Evolutionary conservation across 768 basidiomycete genomes (phyloP), one percentile per base, ranked within the genome.

Genomic region (Amanita jacksonii): DNA sequence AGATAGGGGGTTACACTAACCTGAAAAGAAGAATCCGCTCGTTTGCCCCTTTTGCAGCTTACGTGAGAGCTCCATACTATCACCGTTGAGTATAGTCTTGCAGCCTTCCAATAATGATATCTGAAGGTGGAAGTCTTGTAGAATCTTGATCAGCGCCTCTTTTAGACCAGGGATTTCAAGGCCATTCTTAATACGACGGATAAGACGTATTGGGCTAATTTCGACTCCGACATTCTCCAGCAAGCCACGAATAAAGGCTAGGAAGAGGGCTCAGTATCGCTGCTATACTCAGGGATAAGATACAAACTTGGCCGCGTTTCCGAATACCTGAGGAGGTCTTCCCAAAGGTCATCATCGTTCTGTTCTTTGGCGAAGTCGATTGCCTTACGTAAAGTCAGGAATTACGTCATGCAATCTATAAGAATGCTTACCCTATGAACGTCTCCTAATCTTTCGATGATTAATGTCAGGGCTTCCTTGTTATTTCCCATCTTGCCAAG

Each of bases 331-430:
- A 99, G 65, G 7, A 99, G 72, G 57, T 98, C 94, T 54, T 98
- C 94, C 96, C 94, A 99, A 0, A 99, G 76, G 58, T 98, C 96
- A 49, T 92, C 84, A 50, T 98, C 96, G 41, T 81, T 84, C 60
- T 97, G 94, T 59, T 97, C 92, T 55, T 93, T 94, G 2, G 93
- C 94, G 50, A 99, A 99, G 47, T 97, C 94, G 54, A 99, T 98
- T 3, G 94, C 91, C 89, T 91, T 5, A 2, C 12, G 27, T 12
- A 20, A 2, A 13, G 18, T 15, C 38, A 23, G 20, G 3, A 7
- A 36, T 16, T 4, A 31, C 13, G 12, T 36, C 20, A 28, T 28
- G 7, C 27, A 28, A 41, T 10, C 16, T 13, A 35, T 16, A 31
- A 15, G 8, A 18, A 4, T 28, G 62, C 77, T 41, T 56, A 85